phyloP scores from a whole-genome alignment of 345 rosid species.

The Pelargonium nanum region DNA sequence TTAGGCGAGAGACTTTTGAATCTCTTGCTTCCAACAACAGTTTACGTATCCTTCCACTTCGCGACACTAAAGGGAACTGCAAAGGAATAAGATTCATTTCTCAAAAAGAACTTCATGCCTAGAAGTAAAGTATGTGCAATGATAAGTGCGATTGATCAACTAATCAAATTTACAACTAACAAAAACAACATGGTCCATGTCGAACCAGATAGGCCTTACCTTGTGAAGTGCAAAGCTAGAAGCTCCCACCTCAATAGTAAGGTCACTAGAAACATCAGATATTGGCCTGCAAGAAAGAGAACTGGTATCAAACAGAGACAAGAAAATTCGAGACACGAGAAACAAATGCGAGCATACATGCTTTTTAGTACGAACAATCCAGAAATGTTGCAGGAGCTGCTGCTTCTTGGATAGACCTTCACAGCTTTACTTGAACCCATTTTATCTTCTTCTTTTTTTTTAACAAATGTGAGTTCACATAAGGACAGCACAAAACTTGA shows the following conservation, averaged over 20 bases:
- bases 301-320: conserved; percentile 9
- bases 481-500: conserved; percentile 18
- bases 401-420: conserved; percentile 24
- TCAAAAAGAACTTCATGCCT: too few relatives aligned
- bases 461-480: too few relatives aligned
- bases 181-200: not conserved
- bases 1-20: conserved; percentile 46
- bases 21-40: conserved; percentile 62
- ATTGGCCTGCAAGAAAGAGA: conserved; percentile 67
- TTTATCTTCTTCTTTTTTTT: conserved; percentile 5
- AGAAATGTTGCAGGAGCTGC: conserved; percentile 28
- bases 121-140: too few relatives aligned
- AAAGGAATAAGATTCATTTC: conserved; percentile 4
- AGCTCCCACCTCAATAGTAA: conserved; percentile 69
- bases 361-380: conserved; percentile 27
- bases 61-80: conserved; percentile 90
- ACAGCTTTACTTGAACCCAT: conserved; percentile 19
- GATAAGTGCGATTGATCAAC: too few relatives aligned
- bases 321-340: conserved; percentile 7
- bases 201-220: conserved; percentile 23
- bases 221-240: conserved; percentile 86
- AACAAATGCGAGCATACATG: conserved; percentile 23
- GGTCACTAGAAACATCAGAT: conserved; percentile 93
- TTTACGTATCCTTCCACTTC: conserved; percentile 80
- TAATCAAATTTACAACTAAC: not conserved